Conservation (phyloP, 2,329 filamentous ascomycete species). For the Onygena corvina region DNA sequence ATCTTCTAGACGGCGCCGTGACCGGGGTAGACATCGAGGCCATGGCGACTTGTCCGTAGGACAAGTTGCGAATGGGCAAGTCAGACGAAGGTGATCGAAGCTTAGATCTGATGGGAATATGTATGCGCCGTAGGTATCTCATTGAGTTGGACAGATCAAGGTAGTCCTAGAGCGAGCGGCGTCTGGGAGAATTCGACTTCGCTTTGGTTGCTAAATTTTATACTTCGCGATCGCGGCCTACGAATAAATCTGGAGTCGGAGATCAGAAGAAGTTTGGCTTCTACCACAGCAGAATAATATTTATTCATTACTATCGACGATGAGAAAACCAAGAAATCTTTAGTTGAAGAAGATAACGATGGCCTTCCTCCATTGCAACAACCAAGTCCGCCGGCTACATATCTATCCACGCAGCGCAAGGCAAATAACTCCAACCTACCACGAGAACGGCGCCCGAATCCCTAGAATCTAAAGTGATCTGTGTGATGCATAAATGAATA, state of each 20-base stretch:
- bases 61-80: no score
- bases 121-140: slow-evolving; percentile 4
- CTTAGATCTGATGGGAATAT: background rate
- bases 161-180: background rate
- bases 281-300: no score
- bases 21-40: background rate
- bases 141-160: background rate
- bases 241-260: no score
- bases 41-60: background rate
- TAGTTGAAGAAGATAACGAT: background rate
- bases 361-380: background rate
- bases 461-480: background rate
- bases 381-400: background rate
- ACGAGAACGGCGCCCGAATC: background rate
- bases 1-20: slow-evolving; percentile 22
- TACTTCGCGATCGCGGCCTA: background rate
- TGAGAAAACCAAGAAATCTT: background rate
- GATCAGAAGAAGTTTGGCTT: no score
- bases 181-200: no score
- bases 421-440: background rate
- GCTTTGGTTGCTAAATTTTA: background rate
- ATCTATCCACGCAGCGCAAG: background rate
- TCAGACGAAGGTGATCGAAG: background rate
- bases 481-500: background rate
- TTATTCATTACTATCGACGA: background rate